These are phyloP conservation scores for Arabis hirsuta DNA, from an alignment of 345 rosid genomes.

Conservation along the genomic window DNA sequence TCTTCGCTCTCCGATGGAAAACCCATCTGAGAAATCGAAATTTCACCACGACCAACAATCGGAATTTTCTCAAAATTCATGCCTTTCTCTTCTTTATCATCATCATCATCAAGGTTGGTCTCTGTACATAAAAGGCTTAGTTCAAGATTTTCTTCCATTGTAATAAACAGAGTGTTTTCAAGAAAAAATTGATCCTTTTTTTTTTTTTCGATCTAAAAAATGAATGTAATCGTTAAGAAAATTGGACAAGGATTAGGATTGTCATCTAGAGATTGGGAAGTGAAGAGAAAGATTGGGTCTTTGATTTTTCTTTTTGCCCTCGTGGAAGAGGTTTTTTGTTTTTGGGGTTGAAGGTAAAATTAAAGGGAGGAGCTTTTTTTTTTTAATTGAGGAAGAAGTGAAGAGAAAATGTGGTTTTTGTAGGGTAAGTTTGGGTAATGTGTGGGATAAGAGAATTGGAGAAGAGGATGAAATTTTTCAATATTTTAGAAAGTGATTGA, in stretches of 20 bases:
- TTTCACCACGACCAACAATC: slow-evolving; percentile 24
- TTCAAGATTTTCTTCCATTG: slow-evolving; percentile 61
- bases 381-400: slow-evolving; percentile 42
- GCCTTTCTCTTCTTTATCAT: slow-evolving; percentile 15
- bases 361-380: slow-evolving; percentile 43
- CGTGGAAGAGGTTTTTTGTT: slow-evolving; percentile 39
- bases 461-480: slow-evolving; percentile 12
- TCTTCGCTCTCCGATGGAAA: slow-evolving; percentile 56
- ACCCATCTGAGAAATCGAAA: slow-evolving; percentile 47
- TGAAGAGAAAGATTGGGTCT: slow-evolving; percentile 41
- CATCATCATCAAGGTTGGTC: slow-evolving; percentile 42
- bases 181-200: not conserved
- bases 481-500: slow-evolving; percentile 18
- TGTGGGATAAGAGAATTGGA: slow-evolving; percentile 19
- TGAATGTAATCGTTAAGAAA: slow-evolving; percentile 20
- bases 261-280: slow-evolving; percentile 48
- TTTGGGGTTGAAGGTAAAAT: slow-evolving; percentile 28
- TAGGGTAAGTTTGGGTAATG: slow-evolving; percentile 46
- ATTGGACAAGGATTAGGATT: slow-evolving; percentile 31
- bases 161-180: slow-evolving; percentile 24
- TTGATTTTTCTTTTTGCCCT: slow-evolving; percentile 37
- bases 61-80: slow-evolving; percentile 43
- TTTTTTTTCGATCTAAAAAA: slow-evolving; percentile 15
- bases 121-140: slow-evolving; percentile 60
- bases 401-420: slow-evolving; percentile 25